These are phyloP conservation scores for Globisporangium okanoganense DNA, from an alignment of 352 stramenopile species.

Conservation along the genomic window DNA sequence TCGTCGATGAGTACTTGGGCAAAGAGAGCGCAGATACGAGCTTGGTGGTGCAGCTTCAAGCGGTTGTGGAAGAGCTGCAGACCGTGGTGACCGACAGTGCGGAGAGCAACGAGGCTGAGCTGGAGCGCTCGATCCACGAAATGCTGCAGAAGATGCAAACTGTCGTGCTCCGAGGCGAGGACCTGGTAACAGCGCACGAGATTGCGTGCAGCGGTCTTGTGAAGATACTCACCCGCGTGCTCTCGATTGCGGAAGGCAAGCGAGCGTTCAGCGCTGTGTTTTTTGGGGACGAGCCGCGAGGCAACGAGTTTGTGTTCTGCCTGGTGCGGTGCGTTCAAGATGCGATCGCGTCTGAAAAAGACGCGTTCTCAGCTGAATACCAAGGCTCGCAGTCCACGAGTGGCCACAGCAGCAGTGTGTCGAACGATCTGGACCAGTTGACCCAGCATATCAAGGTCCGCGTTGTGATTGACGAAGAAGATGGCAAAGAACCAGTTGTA, in stretches of 20 bases:
- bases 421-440: conserved; percentile 55
- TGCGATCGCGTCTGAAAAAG: conserved; percentile 60
- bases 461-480: conserved; percentile 52
- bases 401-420: conserved; percentile 20
- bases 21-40: conserved; percentile 26
- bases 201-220: conserved; percentile 57
- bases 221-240: conserved; percentile 28
- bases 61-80: conserved; percentile 27
- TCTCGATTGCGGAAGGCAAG: conserved; percentile 26
- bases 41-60: conserved; percentile 28
- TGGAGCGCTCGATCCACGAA: conserved; percentile 6
- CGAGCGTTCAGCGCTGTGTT: conserved; percentile 37
- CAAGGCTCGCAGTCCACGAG: not conserved
- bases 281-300: conserved; percentile 2
- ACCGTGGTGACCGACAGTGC: not conserved
- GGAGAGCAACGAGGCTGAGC: not conserved
- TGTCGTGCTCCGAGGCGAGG: conserved; percentile 23
- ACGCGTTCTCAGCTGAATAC: conserved; percentile 38
- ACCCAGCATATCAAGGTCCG: conserved; percentile 73
- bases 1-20: conserved; percentile 44
- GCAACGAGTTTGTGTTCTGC: conserved; percentile 16
- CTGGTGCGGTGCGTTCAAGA: conserved; percentile 50
- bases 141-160: conserved; percentile 24
- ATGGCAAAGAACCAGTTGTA: not conserved
- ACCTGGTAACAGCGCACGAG: conserved; percentile 54